Conservation (phyloP, 176 grass and related monocot genomes). For the Juncus inflexus region DNA sequence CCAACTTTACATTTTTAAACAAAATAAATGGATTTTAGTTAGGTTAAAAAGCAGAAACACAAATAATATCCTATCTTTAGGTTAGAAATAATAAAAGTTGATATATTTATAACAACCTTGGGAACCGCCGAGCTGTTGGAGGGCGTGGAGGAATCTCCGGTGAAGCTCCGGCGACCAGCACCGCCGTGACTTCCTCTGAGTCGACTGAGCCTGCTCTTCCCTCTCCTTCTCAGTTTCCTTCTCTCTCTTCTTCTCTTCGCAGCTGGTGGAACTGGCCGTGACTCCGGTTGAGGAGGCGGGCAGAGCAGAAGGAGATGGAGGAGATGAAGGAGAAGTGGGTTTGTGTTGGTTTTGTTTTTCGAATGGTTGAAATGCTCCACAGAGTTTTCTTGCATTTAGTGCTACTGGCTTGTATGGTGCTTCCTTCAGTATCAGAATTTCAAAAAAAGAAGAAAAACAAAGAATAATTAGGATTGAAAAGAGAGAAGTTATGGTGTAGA, state of each 20-base stretch:
- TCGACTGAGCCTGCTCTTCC: slow-evolving; percentile 33
- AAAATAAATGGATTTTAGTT: background rate
- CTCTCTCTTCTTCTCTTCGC: slow-evolving; percentile 10
- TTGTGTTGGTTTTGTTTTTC: slow-evolving; percentile 41
- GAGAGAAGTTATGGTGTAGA: too few relatives aligned
- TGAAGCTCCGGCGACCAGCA: slow-evolving; percentile 93
- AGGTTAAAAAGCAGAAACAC: background rate
- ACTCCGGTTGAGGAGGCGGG: slow-evolving; percentile 39
- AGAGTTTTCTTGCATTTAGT: slow-evolving; percentile 30
- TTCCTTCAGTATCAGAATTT: slow-evolving; percentile 20
- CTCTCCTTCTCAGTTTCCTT: slow-evolving; percentile 33
- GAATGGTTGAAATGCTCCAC: slow-evolving; percentile 80
- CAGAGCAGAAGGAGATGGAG: background rate
- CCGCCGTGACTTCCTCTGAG: slow-evolving; percentile 51
- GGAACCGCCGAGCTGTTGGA: slow-evolving; percentile 80
- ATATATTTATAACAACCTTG: slow-evolving; percentile 39
- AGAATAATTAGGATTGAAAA: too few relatives aligned
- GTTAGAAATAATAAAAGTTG: slow-evolving; percentile 1
- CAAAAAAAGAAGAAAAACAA: background rate
- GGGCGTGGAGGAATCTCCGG: slow-evolving; percentile 55
- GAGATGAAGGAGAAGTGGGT: too few relatives aligned
- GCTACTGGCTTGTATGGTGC: slow-evolving; percentile 56
- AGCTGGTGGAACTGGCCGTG: slow-evolving; percentile 35
- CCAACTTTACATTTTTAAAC: too few relatives aligned
- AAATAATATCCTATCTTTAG: background rate